Evolutionary conservation across 139 green algal genomes (phyloP), one percentile per base, ranked within the genome.

Genomic region (Chlamydomonas sp.): DNA sequence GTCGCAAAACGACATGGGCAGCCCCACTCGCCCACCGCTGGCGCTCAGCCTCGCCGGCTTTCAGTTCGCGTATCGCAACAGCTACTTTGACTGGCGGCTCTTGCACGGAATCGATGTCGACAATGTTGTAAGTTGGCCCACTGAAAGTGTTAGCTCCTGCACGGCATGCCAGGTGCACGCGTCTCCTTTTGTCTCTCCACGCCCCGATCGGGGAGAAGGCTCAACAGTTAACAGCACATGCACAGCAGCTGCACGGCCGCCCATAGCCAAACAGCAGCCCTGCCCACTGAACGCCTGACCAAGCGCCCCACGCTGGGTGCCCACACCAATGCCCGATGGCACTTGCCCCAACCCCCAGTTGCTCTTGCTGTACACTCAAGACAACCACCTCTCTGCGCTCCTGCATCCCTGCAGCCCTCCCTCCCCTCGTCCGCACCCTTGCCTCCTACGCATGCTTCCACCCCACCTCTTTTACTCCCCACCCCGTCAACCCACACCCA

Each of bases 91-190:
- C 78, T 96, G 94, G 91, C 79, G 90, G 0, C 76, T 93, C 73
- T 83, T 96, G 59, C 92, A 96, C 84, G 94, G 94, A 6, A 89
- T 96, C 9, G 92, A 96, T 73, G 85, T 92, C 1, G 90, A 94
- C 60, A 84, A 80, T 3, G 89, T 95, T 88, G 91, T 95, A 66
- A 83, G 90, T 57, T 7, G 20, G 14, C 9, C 64, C 64, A 12
- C 12, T 12, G 64, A 69, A 12, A 9, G 12, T 12, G 64, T 9
- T 9, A 9, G 64, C 12, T 73, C 61, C 16, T 20, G 69, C 69
- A 58, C 69, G 66, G 12, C 66, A 71, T 14, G 12, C 10, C 12
- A 14, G 66, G 10, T 14, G 12, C 66, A 71, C 10, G 66, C 10
- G 12, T 14, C 12, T 71, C 10, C 66, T 18, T 14, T 10, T 14